A percentile compares a stretch with the other conserved stretches of the same genome.
Evolutionary conservation across 805 yeast genomes (phyloP).

Genomic region (Sugiyamaella boreocaroliniensis): DNA sequence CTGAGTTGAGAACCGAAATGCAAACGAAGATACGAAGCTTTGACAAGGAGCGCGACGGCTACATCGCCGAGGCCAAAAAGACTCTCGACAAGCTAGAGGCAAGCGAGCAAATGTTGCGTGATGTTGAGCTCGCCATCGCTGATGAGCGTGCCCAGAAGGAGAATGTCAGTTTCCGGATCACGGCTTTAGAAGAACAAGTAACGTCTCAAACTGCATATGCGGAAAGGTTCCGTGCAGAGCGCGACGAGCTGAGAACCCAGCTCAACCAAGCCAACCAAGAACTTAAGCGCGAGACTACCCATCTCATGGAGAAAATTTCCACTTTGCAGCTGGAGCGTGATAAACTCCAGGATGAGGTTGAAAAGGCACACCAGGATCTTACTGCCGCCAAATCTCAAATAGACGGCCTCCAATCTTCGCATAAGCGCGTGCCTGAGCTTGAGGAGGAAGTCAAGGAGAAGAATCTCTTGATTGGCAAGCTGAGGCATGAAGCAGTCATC

Average conservation of each 20-base stretch:
- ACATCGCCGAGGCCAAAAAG: constrained; percentile 23
- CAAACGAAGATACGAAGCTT: constrained; percentile 13
- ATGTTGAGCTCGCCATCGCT: constrained; percentile 29
- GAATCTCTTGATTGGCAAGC: constrained; percentile 75
- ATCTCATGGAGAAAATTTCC: constrained; percentile 5
- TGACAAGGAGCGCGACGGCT: constrained; percentile 19
- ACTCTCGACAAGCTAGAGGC: constrained; percentile 18
- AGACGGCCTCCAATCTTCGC: constrained; percentile 31
- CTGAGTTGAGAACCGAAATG: constrained; percentile 19
- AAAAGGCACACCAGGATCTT: constrained; percentile 20
- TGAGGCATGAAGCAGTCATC: constrained; percentile 90
- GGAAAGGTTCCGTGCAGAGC: constrained; percentile 20
- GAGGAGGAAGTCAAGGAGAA: constrained; percentile 60
- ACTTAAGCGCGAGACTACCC: constrained; percentile 15
- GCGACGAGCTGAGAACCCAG: constrained; percentile 16
- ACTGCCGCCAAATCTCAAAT: constrained; percentile 15
- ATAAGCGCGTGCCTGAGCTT: constrained; percentile 32
- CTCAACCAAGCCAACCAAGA: constrained; percentile 31
- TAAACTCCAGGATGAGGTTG: constrained; percentile 8
- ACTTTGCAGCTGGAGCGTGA: constrained; percentile 13
- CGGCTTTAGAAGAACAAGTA: constrained; percentile 30
- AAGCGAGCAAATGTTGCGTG: constrained; percentile 19
- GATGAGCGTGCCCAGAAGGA: constrained; percentile 24
- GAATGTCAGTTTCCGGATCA: constrained; percentile 17
- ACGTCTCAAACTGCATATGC: constrained; percentile 23